phyloP scores from a whole-genome alignment of 2,329 filamentous ascomycete species.

The Cladophialophora chaetospira region DNA sequence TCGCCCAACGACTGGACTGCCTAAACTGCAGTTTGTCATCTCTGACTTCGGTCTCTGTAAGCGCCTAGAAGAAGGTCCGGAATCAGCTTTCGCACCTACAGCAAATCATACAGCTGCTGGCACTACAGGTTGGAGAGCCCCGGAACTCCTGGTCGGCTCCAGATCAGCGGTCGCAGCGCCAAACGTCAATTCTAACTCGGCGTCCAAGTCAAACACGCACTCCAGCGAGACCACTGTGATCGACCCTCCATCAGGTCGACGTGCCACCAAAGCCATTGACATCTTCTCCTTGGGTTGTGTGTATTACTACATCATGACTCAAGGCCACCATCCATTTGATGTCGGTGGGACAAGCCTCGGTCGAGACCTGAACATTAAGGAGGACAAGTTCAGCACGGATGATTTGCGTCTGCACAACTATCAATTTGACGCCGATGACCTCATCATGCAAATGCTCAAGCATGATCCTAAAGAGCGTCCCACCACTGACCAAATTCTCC shows the following conservation, averaged over 20 bases:
- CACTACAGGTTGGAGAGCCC: slow-evolving; percentile 94
- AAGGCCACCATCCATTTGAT: slow-evolving; percentile 89
- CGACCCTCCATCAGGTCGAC: slow-evolving; percentile 63
- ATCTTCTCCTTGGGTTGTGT: slow-evolving; percentile 96
- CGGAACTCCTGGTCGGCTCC: slow-evolving; percentile 78
- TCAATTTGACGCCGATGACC: slow-evolving; percentile 80
- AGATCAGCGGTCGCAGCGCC: slow-evolving; percentile 35
- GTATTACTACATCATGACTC: slow-evolving; percentile 98
- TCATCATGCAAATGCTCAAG: slow-evolving; percentile 79
- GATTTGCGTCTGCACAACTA: slow-evolving; percentile 77
- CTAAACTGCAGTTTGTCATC: slow-evolving; percentile 81
- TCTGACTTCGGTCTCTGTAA: slow-evolving; percentile 98
- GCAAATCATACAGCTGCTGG: slow-evolving; percentile 76
- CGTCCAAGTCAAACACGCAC: slow-evolving; percentile 37
- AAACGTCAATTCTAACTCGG: slow-evolving; percentile 54
- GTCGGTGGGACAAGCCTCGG: slow-evolving; percentile 87
- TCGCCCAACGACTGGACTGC: slow-evolving; percentile 36
- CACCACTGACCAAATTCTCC: slow-evolving; percentile 75
- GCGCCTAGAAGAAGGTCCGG: slow-evolving; percentile 84
- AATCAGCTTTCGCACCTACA: slow-evolving; percentile 91
- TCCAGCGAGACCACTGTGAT: slow-evolving; percentile 55
- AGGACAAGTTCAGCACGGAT: slow-evolving; percentile 73
- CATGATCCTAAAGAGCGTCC: slow-evolving; percentile 68
- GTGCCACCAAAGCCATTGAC: slow-evolving; percentile 92
- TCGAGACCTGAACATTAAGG: slow-evolving; percentile 94